Evolutionary conservation across 1,139 yeast species (phyloP), one percentile per base, ranked within the genome.

Genomic region (Yamadazyma siamensis): DNA sequence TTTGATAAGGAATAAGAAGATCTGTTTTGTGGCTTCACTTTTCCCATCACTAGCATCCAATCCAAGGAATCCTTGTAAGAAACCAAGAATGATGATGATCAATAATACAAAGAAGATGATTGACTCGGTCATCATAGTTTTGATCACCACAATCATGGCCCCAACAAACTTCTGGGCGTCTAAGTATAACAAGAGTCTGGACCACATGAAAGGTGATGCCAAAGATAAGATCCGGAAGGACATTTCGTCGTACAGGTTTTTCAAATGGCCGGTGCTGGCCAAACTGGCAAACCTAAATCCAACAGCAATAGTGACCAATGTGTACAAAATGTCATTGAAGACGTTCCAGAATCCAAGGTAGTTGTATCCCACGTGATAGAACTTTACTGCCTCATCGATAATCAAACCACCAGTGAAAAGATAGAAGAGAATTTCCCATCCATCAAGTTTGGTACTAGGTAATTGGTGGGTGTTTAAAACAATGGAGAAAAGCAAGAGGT

Each of bases 181-280:
- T 48, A 86, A 69, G 55, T 70, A 86, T 26, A 87, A 65, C 34
- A 87, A 61, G 35, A 87, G 60, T 35, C 96, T 68, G 5, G 85
- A 75, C 94, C 95, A 87, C 73, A 87, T 80, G 43, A 87, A 65
- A 2, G 96, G 96, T 3, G 95, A 84, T 10, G 86, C 88, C 49
- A 91, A 71, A 0, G 95, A 80, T 33, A 87, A 60, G 3, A 85
- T 54, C 41, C 94, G 65, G 54, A 79, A 86, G 0, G 94, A 76
- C 4, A 81, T 66, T 37, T 75, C 74, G 50, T 83, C 87, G 47
- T 77, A 71, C 17, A 52, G 46, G 21, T 64, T 67, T 29, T 59
- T 52, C 23, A 52, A 49, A 15, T 50, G 41, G 6, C 59, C 60
- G 9, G 32, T 34, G 32, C 53, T 25, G 7, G 38, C 25, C 39